Base-by-base conservation (phyloP, 129 eudicot genomes). In the Kitagawia praeruptora region DNA sequence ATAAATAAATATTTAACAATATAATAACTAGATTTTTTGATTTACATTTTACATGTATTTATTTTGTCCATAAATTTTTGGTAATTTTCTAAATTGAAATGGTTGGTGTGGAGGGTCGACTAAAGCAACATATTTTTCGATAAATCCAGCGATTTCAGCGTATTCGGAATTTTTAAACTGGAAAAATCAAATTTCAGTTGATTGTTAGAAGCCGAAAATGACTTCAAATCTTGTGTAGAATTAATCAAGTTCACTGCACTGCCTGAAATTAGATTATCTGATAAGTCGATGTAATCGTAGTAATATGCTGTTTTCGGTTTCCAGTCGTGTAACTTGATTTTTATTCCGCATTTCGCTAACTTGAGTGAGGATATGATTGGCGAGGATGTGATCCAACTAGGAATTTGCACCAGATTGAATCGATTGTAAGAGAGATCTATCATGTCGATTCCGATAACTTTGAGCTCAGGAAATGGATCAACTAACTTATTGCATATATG, bases 311-410 rank as follows among this genome's bases (percentile, higher is more conserved):
- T 77, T 18, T 73, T 19, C 0, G 90, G 91, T 48, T 82, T 84
- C 86, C 86, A 90, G 12, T 87, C 82, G 37, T 90, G 86, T 63
- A 90, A 38, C 18, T 88, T 90, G 15, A 86, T 67, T 89, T 88
- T 86, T 40, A 87, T 70, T 21, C 95, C 90, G 40, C 95, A 90
- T 84, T 87, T 86, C 15, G 88, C 88, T 3, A 90, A 76, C 82
- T 87, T 90, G 72, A 90, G 73, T 8, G 94, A 87, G 83, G 86
- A 90, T 25, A 89, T 86, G 8, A 89, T 87, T 4, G 93, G 78
- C 4, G 88, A 86, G 0, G 86, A 74, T 7, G 90, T 81, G 18
- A 87, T 89, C 95, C 95, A 87, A 10, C 75, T 38, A 2, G 95
- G 95, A 4, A 90, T 86, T 14, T 39, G 67, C 15, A 81, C 84